These are phyloP conservation scores for Fusarium pseudocircinatum DNA, from an alignment of 2,329 filamentous ascomycete species.

Conservation along the genomic window DNA sequence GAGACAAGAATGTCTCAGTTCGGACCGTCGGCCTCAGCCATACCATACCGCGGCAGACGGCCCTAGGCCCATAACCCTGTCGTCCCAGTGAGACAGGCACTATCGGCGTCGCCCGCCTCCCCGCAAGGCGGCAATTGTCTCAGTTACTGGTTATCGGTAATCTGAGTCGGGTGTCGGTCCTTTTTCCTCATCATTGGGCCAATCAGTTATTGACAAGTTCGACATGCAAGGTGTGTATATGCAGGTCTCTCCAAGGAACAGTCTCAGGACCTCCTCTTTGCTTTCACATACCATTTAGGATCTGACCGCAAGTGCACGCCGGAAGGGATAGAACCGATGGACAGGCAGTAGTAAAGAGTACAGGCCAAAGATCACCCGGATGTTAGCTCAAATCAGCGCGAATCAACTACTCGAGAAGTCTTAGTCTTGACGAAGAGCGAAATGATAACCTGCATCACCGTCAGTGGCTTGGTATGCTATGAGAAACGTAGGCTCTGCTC, in stretches of 20 bases:
- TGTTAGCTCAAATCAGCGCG: neutral
- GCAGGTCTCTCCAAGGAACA: neutral
- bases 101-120: neutral
- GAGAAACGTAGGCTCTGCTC: neutral
- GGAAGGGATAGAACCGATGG: neutral
- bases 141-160: neutral
- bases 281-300: neutral
- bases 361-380: neutral
- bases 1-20: neutral
- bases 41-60: neutral
- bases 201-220: neutral
- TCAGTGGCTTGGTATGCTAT: neutral
- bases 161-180: neutral
- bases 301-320: neutral
- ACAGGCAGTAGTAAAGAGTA: neutral
- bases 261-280: neutral
- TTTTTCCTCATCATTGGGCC: neutral
- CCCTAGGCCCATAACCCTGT: neutral
- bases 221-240: neutral
- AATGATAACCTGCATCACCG: neutral
- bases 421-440: neutral
- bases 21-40: neutral
- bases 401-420: too few species aligned
- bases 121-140: neutral
- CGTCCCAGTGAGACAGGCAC: neutral